phyloP scores from a whole-genome alignment of 768 basidiomycete genomes.

The Calocybe indica region DNA sequence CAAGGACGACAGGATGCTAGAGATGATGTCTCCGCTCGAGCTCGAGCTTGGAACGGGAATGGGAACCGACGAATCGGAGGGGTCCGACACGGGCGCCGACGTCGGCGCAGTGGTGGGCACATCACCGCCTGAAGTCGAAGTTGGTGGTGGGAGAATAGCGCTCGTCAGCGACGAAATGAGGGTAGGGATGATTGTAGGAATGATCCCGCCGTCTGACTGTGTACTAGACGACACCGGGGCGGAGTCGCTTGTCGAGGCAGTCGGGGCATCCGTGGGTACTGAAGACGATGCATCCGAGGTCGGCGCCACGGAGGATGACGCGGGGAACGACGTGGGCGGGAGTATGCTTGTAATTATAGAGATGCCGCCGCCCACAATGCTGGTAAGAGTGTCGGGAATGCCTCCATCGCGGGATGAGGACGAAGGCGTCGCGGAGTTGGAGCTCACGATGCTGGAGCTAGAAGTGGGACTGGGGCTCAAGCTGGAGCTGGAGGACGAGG shows the following conservation, averaged over 20 bases:
- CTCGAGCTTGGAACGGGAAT: not conserved
- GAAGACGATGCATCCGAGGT: not conserved
- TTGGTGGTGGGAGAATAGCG: constrained; percentile 1
- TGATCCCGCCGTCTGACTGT: constrained; percentile 3
- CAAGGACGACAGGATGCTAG: not conserved
- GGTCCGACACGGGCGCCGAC: not conserved
- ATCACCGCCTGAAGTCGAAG: not conserved
- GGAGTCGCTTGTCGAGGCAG: not conserved
- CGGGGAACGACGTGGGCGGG: not conserved
- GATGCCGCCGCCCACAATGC: too few relatives aligned
- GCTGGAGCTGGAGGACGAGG: not conserved
- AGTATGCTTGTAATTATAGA: not conserved
- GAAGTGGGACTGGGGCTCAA: not conserved
- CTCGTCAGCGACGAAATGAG: constrained; percentile 6
- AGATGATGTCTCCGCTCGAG: not conserved
- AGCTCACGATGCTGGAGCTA: not conserved
- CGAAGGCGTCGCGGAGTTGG: not conserved
- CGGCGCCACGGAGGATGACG: constrained; percentile 1
- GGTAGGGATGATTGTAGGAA: not conserved
- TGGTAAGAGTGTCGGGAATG: too few relatives aligned
- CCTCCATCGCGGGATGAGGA: not conserved
- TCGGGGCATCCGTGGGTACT: not conserved
- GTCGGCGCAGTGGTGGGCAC: constrained; percentile 4
- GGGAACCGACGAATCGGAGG: not conserved
- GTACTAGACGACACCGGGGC: not conserved